Percentiles rank a stretch among this genome's conserved stretches.
phyloP scores from a whole-genome alignment of 495 filamentous ascomycete genomes.

The Durotheca rogersii region DNA sequence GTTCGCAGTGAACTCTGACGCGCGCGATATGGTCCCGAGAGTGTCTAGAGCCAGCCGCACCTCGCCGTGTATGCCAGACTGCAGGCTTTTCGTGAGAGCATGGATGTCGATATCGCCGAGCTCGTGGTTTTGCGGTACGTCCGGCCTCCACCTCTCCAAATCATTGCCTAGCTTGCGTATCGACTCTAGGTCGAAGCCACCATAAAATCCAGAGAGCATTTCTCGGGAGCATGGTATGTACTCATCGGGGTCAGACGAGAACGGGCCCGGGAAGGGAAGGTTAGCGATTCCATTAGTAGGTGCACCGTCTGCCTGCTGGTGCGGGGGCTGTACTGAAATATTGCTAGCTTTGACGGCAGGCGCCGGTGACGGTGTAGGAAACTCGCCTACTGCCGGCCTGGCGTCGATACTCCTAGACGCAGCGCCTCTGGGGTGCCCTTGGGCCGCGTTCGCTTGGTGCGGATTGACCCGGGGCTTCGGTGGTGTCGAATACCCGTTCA shows the following conservation, averaged over 20 bases:
- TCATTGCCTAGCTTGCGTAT: slow-evolving; percentile 63
- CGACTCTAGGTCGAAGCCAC: slow-evolving; percentile 63
- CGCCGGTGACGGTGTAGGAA: slow-evolving; percentile 44
- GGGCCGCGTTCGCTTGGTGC: slow-evolving; percentile 37
- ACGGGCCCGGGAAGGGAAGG: slow-evolving; percentile 38
- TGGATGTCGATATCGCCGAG: slow-evolving; percentile 86
- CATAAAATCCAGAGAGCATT: slow-evolving; percentile 53
- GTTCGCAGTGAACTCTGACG: slow-evolving; percentile 56
- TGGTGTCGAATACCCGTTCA: slow-evolving; percentile 54
- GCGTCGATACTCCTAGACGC: slow-evolving; percentile 45
- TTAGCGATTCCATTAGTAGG: slow-evolving; percentile 30
- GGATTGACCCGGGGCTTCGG: slow-evolving; percentile 44
- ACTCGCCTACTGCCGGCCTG: slow-evolving; percentile 42
- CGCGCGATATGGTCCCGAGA: slow-evolving; percentile 69
- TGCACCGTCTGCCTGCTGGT: slow-evolving; percentile 34
- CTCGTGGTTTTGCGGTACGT: slow-evolving; percentile 72
- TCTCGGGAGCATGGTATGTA: slow-evolving; percentile 65
- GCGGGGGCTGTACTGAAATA: slow-evolving; percentile 39
- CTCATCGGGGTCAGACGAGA: slow-evolving; percentile 43
- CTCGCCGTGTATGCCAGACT: slow-evolving; percentile 86
- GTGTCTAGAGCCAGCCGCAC: slow-evolving; percentile 85
- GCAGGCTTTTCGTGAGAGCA: slow-evolving; percentile 88
- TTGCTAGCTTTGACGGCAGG: slow-evolving; percentile 39
- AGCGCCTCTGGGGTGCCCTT: slow-evolving; percentile 41
- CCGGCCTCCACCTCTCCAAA: slow-evolving; percentile 63